Evolutionary conservation across 371 early-diverging fungal species (phyloP).

Genomic region (Blastocladiella emersonii): DNA sequence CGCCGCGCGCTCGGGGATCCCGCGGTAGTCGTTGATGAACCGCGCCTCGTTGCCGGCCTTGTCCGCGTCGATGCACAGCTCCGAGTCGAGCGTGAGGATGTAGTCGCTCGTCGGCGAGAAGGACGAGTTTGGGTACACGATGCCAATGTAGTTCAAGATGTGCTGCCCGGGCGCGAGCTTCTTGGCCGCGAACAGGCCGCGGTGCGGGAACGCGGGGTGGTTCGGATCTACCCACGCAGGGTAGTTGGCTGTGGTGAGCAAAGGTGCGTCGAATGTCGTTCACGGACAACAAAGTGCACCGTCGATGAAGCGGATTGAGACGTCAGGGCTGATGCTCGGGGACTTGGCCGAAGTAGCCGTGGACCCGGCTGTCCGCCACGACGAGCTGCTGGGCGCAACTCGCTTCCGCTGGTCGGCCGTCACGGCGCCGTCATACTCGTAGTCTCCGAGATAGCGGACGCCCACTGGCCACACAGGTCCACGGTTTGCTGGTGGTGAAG

Average conservation of each 20-base stretch:
- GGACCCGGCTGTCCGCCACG: too few relatives aligned
- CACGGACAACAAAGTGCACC: too few relatives aligned
- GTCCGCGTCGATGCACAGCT: conserved; percentile 33
- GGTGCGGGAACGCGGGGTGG: conserved; percentile 34
- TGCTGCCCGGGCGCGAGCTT: conserved; percentile 28
- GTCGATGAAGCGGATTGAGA: too few relatives aligned
- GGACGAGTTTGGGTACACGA: conserved; percentile 23
- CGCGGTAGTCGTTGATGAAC: conserved; percentile 36
- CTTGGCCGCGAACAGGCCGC: conserved; percentile 32
- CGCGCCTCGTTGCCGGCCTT: conserved; percentile 34
- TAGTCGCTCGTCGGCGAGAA: conserved; percentile 31
- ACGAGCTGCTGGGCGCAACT: too few relatives aligned
- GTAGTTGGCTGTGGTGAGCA: too few relatives aligned
- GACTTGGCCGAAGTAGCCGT: too few relatives aligned
- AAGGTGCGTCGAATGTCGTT: too few relatives aligned
- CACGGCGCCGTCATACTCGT: background rate
- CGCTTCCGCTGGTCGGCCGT: background rate
- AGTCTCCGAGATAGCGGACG: background rate
- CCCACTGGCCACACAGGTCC: background rate
- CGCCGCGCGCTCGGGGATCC: conserved; percentile 19
- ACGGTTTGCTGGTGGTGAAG: background rate
- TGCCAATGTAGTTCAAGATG: conserved; percentile 32
- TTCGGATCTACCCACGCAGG: conserved; percentile 12
- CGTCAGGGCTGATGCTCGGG: too few relatives aligned
- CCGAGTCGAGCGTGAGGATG: conserved; percentile 24